Evolutionary conservation across 2,329 filamentous ascomycete genomes (phyloP).

Genomic region (Botrytis cinerea): DNA sequence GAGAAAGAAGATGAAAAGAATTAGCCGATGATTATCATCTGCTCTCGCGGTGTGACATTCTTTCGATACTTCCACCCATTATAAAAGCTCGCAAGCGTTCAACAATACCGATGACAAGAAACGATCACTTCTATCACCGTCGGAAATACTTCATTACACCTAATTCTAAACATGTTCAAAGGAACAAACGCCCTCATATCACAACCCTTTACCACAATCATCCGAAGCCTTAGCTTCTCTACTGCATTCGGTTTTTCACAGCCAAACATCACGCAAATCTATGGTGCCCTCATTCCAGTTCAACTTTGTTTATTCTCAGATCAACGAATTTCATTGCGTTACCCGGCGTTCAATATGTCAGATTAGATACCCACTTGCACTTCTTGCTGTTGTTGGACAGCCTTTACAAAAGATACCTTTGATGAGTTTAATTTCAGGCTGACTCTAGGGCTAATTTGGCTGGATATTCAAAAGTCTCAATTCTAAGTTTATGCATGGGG

Average conservation of each 20-base stretch:
- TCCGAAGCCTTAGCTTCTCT: no score
- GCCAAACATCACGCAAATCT: neutral
- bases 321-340: neutral
- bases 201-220: neutral
- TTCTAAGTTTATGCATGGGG: conserved; percentile 31
- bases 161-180: neutral
- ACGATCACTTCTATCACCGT: neutral
- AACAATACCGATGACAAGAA: neutral
- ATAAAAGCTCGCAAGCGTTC: neutral
- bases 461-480: neutral
- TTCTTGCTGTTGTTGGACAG: neutral
- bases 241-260: neutral
- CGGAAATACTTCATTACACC: no score
- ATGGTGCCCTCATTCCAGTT: neutral
- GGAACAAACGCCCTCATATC: neutral
- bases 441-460: neutral
- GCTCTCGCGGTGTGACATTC: no score
- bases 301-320: neutral
- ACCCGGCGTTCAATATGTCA: neutral
- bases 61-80: neutral
- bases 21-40: neutral
- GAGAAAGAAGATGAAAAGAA: neutral
- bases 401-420: neutral
- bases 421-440: neutral
- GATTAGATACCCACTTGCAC: neutral